Conservation (phyloP, 2,329 filamentous ascomycete genomes). For the Hymenoscyphus linearis region DNA sequence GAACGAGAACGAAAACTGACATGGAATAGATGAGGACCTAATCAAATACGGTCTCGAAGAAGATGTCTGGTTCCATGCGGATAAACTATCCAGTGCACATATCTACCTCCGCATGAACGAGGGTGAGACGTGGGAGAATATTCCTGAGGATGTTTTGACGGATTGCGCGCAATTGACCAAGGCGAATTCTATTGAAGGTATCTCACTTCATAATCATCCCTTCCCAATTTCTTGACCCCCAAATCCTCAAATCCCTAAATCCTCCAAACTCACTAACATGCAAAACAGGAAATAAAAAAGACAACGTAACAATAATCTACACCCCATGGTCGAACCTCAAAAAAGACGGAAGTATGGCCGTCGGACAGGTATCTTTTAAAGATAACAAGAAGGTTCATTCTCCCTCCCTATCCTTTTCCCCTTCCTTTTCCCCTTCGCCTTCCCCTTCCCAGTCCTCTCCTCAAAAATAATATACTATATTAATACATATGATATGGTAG, state of each 20-base stretch:
- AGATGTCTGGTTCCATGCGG: conserved; percentile 98
- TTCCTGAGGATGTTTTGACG: conserved; percentile 67
- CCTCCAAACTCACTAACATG: conserved; percentile 16
- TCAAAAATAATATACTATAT: not conserved
- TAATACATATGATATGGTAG: conserved; percentile 32
- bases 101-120: conserved; percentile 85
- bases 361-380: conserved; percentile 92
- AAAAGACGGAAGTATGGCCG: conserved; percentile 93
- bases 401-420: not conserved
- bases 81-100: conserved; percentile 94
- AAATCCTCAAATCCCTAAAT: conserved; percentile 13
- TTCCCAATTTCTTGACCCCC: not conserved
- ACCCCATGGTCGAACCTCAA: conserved; percentile 95
- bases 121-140: conserved; percentile 76
- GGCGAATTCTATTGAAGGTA: conserved; percentile 95
- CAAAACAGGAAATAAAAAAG: conserved; percentile 84
- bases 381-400: conserved; percentile 62
- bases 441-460: not conserved
- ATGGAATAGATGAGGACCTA: conserved; percentile 75
- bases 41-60: conserved; percentile 93
- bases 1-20: too few relatives aligned
- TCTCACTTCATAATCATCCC: not conserved
- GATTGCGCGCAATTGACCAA: conserved; percentile 98
- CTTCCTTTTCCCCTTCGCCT: not conserved
- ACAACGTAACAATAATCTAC: conserved; percentile 94